Evolutionary conservation across 495 filamentous ascomycete genomes (phyloP).

Genomic region (Clohesyomyces aquaticus): DNA sequence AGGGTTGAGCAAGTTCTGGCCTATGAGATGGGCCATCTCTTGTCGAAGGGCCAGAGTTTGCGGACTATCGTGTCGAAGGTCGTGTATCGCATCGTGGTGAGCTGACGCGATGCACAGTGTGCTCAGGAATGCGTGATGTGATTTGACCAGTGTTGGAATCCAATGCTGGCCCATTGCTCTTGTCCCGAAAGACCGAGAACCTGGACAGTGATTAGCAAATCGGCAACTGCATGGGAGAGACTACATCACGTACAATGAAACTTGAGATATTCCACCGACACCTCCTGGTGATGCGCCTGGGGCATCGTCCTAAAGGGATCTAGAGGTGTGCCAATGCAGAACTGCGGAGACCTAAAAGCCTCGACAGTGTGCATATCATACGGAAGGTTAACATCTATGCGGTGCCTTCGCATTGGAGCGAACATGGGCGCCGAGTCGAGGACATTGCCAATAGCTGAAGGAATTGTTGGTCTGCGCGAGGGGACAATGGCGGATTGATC

Average conservation of each 20-base stretch:
- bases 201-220: conserved; percentile 11
- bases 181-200: conserved; percentile 37
- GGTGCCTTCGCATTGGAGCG: conserved; percentile 9
- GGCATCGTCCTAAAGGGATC: conserved; percentile 35
- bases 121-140: conserved; percentile 46
- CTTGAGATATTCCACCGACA: conserved; percentile 39
- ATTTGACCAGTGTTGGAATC: conserved; percentile 43
- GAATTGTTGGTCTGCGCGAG: neutral
- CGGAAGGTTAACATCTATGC: conserved; percentile 8
- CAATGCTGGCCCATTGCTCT: conserved; percentile 42
- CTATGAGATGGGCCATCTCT: conserved; percentile 41
- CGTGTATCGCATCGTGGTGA: conserved; percentile 42
- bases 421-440: conserved; percentile 27
- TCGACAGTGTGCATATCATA: conserved; percentile 5
- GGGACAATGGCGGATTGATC: too few relatives aligned
- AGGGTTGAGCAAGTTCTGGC: conserved; percentile 39
- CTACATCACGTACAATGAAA: conserved; percentile 32
- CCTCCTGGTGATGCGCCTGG: conserved; percentile 27
- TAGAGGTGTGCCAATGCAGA: conserved; percentile 29
- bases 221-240: neutral
- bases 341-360: conserved; percentile 23
- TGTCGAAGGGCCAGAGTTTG: conserved; percentile 37
- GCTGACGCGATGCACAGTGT: conserved; percentile 45
- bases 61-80: conserved; percentile 28
- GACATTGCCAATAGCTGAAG: conserved; percentile 8